Conservation (phyloP, 2,329 filamentous ascomycete species). For the Trichoderma koningii region DNA sequence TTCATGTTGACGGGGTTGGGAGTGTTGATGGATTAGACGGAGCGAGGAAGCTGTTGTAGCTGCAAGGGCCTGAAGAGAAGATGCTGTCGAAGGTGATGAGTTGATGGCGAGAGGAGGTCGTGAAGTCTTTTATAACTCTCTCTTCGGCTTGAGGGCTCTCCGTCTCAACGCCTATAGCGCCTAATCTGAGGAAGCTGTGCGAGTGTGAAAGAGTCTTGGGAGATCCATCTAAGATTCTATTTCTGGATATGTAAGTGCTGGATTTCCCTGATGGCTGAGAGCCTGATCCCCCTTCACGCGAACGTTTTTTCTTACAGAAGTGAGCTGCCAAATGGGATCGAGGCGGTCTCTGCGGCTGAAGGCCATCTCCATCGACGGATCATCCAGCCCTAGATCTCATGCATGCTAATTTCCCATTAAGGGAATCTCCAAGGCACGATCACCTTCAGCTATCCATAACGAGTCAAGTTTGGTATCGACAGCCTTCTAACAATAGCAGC, state of each 20-base stretch:
- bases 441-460: constrained; percentile 1
- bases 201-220: neutral
- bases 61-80: too few species aligned
- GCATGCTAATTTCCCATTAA: neutral
- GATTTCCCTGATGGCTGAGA: neutral
- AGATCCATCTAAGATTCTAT: neutral
- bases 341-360: constrained; percentile 1
- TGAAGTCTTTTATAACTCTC: neutral
- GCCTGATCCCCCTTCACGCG: too few species aligned
- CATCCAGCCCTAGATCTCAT: neutral
- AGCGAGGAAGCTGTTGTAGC: neutral
- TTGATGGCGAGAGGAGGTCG: neutral
- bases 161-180: neutral
- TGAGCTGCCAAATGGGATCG: neutral
- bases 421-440: neutral
- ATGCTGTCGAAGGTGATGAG: neutral
- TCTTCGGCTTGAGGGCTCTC: neutral
- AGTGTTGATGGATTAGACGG: neutral
- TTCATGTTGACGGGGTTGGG: constrained; percentile 3
- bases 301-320: neutral
- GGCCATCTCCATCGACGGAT: neutral
- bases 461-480: neutral
- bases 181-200: neutral
- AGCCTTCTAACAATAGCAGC: constrained; percentile 5
- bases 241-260: neutral